Evolutionary conservation across 768 basidiomycete genomes (phyloP).

Genomic region (Boletus reticulatus): DNA sequence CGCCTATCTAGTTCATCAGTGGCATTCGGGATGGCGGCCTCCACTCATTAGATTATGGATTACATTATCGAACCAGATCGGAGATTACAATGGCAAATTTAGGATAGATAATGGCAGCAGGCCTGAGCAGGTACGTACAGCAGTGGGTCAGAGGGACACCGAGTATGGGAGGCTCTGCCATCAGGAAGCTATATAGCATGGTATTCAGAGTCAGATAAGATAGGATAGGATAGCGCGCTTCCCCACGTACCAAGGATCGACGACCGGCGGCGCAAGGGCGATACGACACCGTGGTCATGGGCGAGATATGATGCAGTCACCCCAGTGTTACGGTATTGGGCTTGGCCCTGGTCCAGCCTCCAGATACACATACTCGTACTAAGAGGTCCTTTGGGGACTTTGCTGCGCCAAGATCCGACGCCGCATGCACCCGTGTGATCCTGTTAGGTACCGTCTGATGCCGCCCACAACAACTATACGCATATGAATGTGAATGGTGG

Average conservation of each 20-base stretch:
- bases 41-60: too few relatives aligned
- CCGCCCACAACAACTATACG: too few relatives aligned
- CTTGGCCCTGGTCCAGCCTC: too few relatives aligned
- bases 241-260: neutral
- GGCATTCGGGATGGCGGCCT: neutral
- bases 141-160: conserved; percentile 2
- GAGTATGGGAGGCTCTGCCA: neutral
- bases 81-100: neutral
- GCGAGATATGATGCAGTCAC: too few relatives aligned
- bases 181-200: neutral
- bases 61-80: too few relatives aligned
- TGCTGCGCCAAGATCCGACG: neutral
- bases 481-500: neutral
- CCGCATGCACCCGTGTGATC: neutral
- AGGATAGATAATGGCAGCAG: neutral
- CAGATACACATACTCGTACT: too few relatives aligned
- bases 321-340: too few relatives aligned
- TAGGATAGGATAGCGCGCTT: too few relatives aligned
- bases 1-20: conserved; percentile 1
- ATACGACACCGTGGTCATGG: neutral
- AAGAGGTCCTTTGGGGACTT: neutral
- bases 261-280: neutral
- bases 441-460: too few relatives aligned
- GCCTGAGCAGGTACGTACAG: neutral
- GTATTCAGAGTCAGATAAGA: too few relatives aligned